Evolutionary conservation across 2,329 filamentous ascomycete species (phyloP).

Genomic region (Emmonsiellopsis sp.): DNA sequence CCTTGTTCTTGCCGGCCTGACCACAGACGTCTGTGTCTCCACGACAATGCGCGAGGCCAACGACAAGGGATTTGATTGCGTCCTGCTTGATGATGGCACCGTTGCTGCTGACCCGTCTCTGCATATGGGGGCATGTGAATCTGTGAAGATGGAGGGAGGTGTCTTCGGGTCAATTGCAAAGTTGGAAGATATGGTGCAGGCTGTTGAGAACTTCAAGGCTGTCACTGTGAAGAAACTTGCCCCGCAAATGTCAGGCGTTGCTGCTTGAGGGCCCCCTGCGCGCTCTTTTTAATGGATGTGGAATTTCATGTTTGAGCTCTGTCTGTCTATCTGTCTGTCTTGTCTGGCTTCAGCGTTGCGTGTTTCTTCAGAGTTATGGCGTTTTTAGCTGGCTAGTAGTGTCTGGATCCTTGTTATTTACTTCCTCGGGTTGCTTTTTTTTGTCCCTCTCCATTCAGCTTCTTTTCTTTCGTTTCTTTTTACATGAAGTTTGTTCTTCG

Average conservation of each 20-base stretch:
- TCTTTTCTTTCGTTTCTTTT: no score
- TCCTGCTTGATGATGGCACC: conserved; percentile 43
- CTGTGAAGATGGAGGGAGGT: conserved; percentile 39
- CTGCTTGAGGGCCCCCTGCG: neutral
- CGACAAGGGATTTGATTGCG: conserved; percentile 47
- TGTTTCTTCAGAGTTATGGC: neutral
- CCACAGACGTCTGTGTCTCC: conserved; percentile 48
- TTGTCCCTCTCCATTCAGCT: no score
- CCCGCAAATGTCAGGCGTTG: conserved; percentile 27
- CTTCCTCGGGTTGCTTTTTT: no score
- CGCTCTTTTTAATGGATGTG: neutral
- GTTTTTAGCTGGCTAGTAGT: neutral
- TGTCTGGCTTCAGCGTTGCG: neutral
- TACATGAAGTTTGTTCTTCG: no score
- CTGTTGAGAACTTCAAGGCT: conserved; percentile 34
- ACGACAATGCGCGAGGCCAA: conserved; percentile 49
- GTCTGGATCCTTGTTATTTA: no score
- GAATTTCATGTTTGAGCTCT: neutral
- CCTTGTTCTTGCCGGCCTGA: conserved; percentile 46
- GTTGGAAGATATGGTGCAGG: conserved; percentile 30
- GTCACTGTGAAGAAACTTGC: conserved; percentile 34
- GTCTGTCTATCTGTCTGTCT: neutral
- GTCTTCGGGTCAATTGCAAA: conserved; percentile 36
- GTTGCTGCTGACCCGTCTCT: conserved; percentile 34
- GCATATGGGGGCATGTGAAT: conserved; percentile 34